Base-by-base conservation (phyloP, 1,284 basidiomycete genomes). In the Papiliotrema terrestris region DNA sequence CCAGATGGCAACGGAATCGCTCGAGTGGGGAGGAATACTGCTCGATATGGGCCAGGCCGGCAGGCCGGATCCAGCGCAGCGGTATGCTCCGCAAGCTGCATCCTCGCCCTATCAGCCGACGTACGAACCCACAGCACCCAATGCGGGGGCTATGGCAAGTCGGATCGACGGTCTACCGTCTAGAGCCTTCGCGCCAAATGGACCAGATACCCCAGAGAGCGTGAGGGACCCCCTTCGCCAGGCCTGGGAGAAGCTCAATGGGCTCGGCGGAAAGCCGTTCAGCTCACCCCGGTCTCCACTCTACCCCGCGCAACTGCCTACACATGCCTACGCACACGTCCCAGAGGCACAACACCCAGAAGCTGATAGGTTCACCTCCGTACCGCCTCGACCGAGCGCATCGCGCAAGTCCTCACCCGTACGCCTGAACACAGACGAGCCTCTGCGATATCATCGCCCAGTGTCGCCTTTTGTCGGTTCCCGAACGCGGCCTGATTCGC, bases 21-120 rank as follows among this genome's bases (percentile, higher is more conserved):
- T 68, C 15, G 65, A 69, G 9, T 70, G 67, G 69, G 61, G 67
- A 13, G 54, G 57, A 0, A 37, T 61, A 2, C 45, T 71, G 25
- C 59, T 65, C 48, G 54, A 39, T 11, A 60, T 67, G 58, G 58
- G 60, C 8, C 36, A 45, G 3, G 32, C 23, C 8, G 22, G 20
- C 19, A 38, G 36, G 48, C n/a, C 19, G 29, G 25, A 15, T 8
- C 23, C 6, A 19, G 26, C 20, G 44, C 46, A 14, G 26, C 19
- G 15, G 17, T 14, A 11, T 13, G 35, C 3, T 19, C 23, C 46
- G 23, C 25, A 29, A 3, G 15, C 46, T 29, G 15, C 17, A 19
- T 38, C n/a, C 37, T 3, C 19, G 3, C 43, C 43, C 8, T 23
- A 6, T 26, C 25, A 22, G 6, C 15, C 6, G 39, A 32, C 29